Evolutionary conservation across 345 rosid genomes (phyloP).

Genomic region (Eucalyptus marginata): DNA sequence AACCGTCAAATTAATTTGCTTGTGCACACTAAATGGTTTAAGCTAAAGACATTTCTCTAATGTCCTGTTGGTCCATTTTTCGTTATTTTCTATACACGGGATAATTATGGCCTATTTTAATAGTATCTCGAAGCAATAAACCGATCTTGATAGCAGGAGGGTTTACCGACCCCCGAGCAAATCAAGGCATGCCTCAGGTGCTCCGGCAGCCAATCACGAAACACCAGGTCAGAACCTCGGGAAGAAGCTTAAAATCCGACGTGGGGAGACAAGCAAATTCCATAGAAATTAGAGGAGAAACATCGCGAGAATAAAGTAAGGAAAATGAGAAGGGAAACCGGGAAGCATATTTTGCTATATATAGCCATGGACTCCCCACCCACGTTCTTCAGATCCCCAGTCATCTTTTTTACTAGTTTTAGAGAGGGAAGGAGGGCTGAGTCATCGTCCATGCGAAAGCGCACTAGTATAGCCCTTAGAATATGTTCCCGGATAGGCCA

Average conservation of each 20-base stretch:
- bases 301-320: not conserved
- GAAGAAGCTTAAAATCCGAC: not conserved
- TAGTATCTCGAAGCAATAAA: not conserved
- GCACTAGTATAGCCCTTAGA: not conserved
- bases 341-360: not conserved
- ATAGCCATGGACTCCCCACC: not conserved
- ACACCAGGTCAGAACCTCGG: not conserved
- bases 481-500: not conserved
- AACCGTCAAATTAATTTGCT: not conserved
- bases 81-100: not conserved
- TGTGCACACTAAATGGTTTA: not conserved
- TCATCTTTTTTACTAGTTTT: not conserved
- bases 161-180: not conserved
- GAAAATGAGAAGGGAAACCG: not conserved
- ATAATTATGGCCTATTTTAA: not conserved
- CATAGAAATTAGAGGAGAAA: not conserved
- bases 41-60: not conserved
- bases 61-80: not conserved
- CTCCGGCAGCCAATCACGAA: not conserved
- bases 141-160: not conserved
- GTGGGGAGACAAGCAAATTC: not conserved
- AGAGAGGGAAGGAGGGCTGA: not conserved
- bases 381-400: not conserved
- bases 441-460: not conserved
- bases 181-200: not conserved